Base-by-base conservation (phyloP, 2,329 filamentous ascomycete species). In the Podosphaera fusca region DNA sequence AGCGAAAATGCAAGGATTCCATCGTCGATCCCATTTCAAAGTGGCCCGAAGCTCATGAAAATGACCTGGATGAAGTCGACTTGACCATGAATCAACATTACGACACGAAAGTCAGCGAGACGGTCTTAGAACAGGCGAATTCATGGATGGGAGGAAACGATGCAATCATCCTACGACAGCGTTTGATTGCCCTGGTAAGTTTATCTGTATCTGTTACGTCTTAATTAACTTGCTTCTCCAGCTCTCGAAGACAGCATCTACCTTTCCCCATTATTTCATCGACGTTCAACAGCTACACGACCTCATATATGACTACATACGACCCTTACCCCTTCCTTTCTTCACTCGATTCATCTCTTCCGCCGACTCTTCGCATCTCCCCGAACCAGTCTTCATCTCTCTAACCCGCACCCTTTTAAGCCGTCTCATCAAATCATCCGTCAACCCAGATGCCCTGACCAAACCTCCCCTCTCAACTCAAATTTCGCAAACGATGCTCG, bases 351-450 rank as follows among this genome's bases (percentile, higher is more conserved):
- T 73, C 7, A 67, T 71, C 31, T 69, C 77, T 4, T 65, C 70
- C 0, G 69, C 68, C 38, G 59, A 65, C 1, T 61, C 63, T 10
- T 66, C 69, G 0, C 63, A 68, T 33, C 65, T 76, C 56, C 64
- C 62, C 6, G 57, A 62, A 12, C 63, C 67, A 33, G 68, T 70
- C 1, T 73, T 63, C 53, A 70, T 73, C 35, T 73, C 73, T 1
- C 72, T 84, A 34, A 72, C 70, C 59, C 77, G 79, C 61, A 69
- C 71, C 55, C 66, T 81, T 3, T 70, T 80, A 9, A 70, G 69
- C 30, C 71, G 72, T 4, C 69, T 79, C 56, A 58, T 63, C 30
- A 52, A 55, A 47, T 55, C 71, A 73, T 56, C 70, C 65, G 47
- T 67, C 66, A 29, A 70, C 69, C 12, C 70, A 69, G 0, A 59